Evolutionary conservation across 345 rosid genomes (phyloP), one percentile per base, ranked within the genome.

Genomic region (Psidium guajava): DNA sequence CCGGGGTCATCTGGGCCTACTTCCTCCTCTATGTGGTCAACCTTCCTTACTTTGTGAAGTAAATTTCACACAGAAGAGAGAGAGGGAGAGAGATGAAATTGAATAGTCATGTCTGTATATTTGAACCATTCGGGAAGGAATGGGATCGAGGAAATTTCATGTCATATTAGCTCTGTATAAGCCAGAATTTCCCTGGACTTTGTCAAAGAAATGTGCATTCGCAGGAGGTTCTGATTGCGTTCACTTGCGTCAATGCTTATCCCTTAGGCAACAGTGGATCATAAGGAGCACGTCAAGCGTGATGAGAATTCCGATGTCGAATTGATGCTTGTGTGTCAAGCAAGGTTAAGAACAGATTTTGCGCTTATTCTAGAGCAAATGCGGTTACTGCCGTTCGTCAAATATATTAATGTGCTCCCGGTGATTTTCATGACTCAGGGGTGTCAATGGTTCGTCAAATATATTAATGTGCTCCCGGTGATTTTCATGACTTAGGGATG

Each of bases 1-100:
- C 98, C 42, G 99, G 98, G 58, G 98, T 97, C 85, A 87, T 87
- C 82, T 97, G 99, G 99, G 99, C 99, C 57, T 97, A 92, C 83
- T 95, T 95, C 87, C 96, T 97, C 50, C 96, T 97, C 87, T 95
- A 36, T 36, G 36, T 92, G 85, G 90, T 97, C 83, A 85, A 95
- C 91, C 98, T 97, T 86, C 99, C 99, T 84, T 96, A 96, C 95
- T 95, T 25, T 83, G 86, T 97, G 49, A 97, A 97, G 36, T 36
- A 36, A 36, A 2, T 36, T 36, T 3, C 3, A 36, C 3, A 36
- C 55, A 32, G 81, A 89, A 87, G 83, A 82, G 22, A 54, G 36
- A 51, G 42, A 82, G 42, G 28, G 83, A 82, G 42, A 52, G 42
- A 52, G 59, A 82, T 82, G 83, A 85, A 83, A 2, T 32, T 69